phyloP scores from a whole-genome alignment of 345 rosid species.

The Conringia planisiliqua region DNA sequence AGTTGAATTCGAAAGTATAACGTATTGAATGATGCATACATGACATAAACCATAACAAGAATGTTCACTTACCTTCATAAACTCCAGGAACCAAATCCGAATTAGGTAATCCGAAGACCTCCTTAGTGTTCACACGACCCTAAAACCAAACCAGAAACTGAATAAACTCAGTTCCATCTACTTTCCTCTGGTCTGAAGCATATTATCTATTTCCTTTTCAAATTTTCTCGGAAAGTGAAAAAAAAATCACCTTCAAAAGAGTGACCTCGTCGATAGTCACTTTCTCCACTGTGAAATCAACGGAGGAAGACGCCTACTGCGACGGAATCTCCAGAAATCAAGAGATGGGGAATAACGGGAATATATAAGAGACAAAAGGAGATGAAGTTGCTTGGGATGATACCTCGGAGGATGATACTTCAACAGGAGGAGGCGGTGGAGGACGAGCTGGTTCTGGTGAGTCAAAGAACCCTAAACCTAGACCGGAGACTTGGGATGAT shows the following conservation, averaged over 20 bases:
- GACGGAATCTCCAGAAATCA: conserved; percentile 1
- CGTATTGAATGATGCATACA: background rate
- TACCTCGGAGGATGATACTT: conserved; percentile 71
- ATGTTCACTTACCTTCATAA: conserved; percentile 63
- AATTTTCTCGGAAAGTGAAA: background rate
- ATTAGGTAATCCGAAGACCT: conserved; percentile 78
- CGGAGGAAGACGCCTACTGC: conserved; percentile 49
- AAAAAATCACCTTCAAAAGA: conserved; percentile 56
- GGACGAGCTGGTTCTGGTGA: conserved; percentile 49
- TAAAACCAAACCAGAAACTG: conserved; percentile 25
- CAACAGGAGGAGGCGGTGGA: conserved; percentile 68
- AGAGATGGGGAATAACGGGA: background rate
- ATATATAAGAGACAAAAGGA: background rate
- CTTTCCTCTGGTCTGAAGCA: background rate
- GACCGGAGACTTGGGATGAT: conserved; percentile 33
- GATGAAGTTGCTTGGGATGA: background rate
- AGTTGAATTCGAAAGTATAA: background rate
- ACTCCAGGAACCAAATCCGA: conserved; percentile 92
- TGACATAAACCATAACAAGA: background rate
- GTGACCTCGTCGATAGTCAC: conserved; percentile 54
- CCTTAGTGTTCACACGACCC: conserved; percentile 88
- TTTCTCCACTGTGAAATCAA: conserved; percentile 46
- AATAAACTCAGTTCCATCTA: background rate
- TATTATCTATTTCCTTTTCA: background rate
- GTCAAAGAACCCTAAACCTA: conserved; percentile 52